Conservation (phyloP, 805 yeast genomes). For the Dipodascopsis tothii region DNA sequence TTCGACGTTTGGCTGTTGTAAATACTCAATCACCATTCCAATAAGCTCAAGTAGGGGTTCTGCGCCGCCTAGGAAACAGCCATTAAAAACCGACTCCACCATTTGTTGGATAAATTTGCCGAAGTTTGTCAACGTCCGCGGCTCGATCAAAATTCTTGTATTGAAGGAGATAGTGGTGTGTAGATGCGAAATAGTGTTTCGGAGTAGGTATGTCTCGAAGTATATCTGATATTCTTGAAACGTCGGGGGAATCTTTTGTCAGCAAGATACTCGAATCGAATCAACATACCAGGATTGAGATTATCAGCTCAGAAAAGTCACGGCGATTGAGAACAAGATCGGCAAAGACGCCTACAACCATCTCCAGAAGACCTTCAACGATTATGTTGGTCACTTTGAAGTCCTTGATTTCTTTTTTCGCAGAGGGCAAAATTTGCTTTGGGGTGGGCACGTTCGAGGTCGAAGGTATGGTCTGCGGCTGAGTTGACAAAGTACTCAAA, state of each 20-base stretch:
- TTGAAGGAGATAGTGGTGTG: constrained; percentile 17
- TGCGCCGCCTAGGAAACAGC: constrained; percentile 23
- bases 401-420: constrained; percentile 6
- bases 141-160: constrained; percentile 12
- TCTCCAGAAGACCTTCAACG: constrained; percentile 23
- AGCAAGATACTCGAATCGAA: neutral
- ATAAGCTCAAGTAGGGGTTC: constrained; percentile 22
- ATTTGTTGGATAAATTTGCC: constrained; percentile 17
- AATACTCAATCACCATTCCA: constrained; percentile 22
- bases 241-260: constrained; percentile 21
- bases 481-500: neutral
- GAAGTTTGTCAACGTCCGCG: constrained; percentile 19
- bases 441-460: neutral
- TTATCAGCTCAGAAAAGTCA: constrained; percentile 21
- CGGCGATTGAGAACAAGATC: constrained; percentile 21
- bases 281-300: constrained; percentile 11
- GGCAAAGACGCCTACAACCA: constrained; percentile 22
- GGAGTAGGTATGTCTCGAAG: constrained; percentile 22
- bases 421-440: neutral
- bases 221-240: constrained; percentile 22
- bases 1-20: constrained; percentile 18
- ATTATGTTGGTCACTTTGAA: constrained; percentile 17
- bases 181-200: constrained; percentile 22
- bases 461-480: neutral
- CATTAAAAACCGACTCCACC: constrained; percentile 19